Evolutionary conservation across 2,329 filamentous ascomycete genomes (phyloP), one percentile per base, ranked within the genome.

Genomic region (Alternaria solani): DNA sequence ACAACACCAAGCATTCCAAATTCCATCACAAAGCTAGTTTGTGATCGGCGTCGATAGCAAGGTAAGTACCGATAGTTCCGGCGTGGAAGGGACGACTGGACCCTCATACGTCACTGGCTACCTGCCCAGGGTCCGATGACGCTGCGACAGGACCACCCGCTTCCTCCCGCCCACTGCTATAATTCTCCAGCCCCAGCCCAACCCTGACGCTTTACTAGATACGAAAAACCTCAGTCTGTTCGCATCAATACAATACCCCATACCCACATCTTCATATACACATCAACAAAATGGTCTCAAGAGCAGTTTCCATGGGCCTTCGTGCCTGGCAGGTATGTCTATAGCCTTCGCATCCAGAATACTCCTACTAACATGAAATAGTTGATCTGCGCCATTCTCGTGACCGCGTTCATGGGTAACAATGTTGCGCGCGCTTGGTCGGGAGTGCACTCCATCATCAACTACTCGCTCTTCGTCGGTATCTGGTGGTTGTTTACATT

Each of bases 381-480:
- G 86, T 86, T 89, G 76, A 51, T 88, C 70, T 88, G 83, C 79
- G 81, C 86, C 34, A 74, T 89, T 57, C 81, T 90, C 70, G 77
- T 89, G 71, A 86, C 89, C 80, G 82, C 86, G 12, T 81, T 90
- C 46, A 75, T 88, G 67, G 88, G 87, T 67, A 87, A 89, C 81
- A 88, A 88, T 81, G 87, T 89, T 72, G 80, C 82, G 52, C 79
- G 82, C 39, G 78, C 83, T 5, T 79, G 78, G 59, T 69, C 79
- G 53, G 85, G 87, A 73, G 86, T 87, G 68, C 84, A 86, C 2
- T 80, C 84, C 23, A 82, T 87, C 52, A 80, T 90, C 79, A 78
- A 83, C 81, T 81, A 85, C 81, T 83, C 86, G 78, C 89, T 94
- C 82, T 94, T 93, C 77, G 87, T 89, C 65, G 83, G 86, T 36